phyloP scores from a whole-genome alignment of 768 basidiomycete genomes.

The Coprinopsis sp. region DNA sequence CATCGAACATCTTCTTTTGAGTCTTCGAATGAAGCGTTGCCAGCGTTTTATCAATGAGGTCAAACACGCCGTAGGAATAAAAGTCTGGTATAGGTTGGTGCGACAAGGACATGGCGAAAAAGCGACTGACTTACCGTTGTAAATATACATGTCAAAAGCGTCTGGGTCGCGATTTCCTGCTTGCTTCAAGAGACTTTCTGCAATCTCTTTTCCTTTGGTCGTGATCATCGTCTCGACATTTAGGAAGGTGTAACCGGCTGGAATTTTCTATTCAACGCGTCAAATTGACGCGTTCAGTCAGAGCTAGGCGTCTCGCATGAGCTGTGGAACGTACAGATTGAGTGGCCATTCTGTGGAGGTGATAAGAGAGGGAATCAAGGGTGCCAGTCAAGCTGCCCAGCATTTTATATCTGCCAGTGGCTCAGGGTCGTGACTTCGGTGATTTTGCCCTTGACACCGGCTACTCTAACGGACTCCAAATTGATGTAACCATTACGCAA shows the following conservation, averaged over 20 bases:
- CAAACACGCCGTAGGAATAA: slow-evolving; percentile 28
- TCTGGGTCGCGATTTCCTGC: slow-evolving; percentile 30
- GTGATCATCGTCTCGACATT: slow-evolving; percentile 26
- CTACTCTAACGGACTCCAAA: too few species aligned
- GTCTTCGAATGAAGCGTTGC: slow-evolving; percentile 26
- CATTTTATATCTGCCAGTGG: too few species aligned
- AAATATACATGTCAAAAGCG: slow-evolving; percentile 29
- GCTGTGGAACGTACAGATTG: background rate
- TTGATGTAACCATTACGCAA: too few species aligned
- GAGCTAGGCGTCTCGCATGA: background rate
- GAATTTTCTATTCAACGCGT: slow-evolving; percentile 16
- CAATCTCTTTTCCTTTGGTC: slow-evolving; percentile 21
- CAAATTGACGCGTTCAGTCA: background rate
- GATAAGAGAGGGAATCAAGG: too few species aligned
- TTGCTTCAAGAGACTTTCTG: slow-evolving; percentile 25
- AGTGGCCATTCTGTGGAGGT: background rate
- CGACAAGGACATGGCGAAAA: background rate
- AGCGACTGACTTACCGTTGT: slow-evolving; percentile 24
- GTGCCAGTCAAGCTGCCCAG: too few species aligned
- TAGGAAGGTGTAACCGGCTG: slow-evolving; percentile 30
- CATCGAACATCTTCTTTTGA: slow-evolving; percentile 28
- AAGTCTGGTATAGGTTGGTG: slow-evolving; percentile 21
- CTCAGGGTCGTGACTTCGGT: too few species aligned
- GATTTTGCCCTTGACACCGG: too few species aligned
- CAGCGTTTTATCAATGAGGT: slow-evolving; percentile 30